Percentiles rank a stretch among this genome's conserved stretches.
Evolutionary conservation across 805 yeast genomes (phyloP).

Genomic region (Cyberlindnera misumaiensis): DNA sequence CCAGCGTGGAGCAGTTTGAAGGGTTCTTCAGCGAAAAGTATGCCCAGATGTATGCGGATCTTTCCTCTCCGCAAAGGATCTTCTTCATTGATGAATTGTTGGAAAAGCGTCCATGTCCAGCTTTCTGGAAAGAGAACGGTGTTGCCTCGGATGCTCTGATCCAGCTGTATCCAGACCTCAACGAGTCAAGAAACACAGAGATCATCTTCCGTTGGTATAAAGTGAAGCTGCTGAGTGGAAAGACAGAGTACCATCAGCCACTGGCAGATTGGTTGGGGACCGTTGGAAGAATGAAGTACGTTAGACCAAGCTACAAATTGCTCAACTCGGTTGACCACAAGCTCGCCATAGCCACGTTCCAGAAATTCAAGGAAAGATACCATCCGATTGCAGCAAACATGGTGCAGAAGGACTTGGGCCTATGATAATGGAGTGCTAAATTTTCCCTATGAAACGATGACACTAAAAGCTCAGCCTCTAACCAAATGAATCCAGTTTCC

Average conservation of each 20-base stretch:
- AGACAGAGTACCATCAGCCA: conserved; percentile 37
- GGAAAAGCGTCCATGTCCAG: conserved; percentile 36
- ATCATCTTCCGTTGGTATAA: conserved; percentile 73
- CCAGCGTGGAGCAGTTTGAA: conserved; percentile 10
- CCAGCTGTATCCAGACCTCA: conserved; percentile 30
- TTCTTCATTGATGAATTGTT: conserved; percentile 70
- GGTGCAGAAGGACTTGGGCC: conserved; percentile 76
- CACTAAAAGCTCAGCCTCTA: too few relatives aligned
- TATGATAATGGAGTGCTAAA: too few relatives aligned
- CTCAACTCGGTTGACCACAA: conserved; percentile 57
- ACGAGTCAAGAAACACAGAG: conserved; percentile 66
- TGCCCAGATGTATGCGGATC: conserved; percentile 33
- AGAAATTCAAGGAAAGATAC: conserved; percentile 49
- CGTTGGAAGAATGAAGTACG: conserved; percentile 93
- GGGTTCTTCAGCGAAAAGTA: conserved; percentile 14
- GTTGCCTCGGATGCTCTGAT: conserved; percentile 32
- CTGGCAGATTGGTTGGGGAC: conserved; percentile 84
- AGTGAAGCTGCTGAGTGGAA: conserved; percentile 51
- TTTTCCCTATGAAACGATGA: too few relatives aligned
- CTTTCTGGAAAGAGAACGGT: conserved; percentile 28
- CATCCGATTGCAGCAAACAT: conserved; percentile 81
- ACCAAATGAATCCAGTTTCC: too few relatives aligned
- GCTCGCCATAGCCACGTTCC: conserved; percentile 62
- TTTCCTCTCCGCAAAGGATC: conserved; percentile 70
- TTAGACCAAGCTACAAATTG: conserved; percentile 74